Evolutionary conservation across 306 rosid genomes (phyloP), one percentile per base, ranked within the genome.

Genomic region (Castanea crenata): DNA sequence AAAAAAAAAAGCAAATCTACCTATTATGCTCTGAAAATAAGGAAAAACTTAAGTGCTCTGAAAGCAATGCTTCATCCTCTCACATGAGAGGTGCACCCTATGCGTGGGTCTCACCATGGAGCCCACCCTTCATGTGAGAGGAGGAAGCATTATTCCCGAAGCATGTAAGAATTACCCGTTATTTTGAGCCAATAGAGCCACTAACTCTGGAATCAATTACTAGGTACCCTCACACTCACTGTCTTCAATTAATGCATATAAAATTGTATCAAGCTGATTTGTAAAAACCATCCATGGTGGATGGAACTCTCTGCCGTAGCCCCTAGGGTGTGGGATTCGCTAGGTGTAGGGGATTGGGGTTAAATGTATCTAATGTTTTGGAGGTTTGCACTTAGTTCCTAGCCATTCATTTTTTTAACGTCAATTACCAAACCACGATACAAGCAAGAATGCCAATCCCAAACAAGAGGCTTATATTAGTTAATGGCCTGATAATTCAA

Each of bases 231-330:
- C 11, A 6, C 32, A 18, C 20, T 55, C 52, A 31, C 16, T 0
- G 49, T 31, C 3, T 6, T 38, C 10, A 38, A 38, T 38, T 38
- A 38, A 38, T 7, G 44, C 7, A 38, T 38, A 7, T 7, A 38
- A 57, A 31, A 51, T 1, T 49, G 34, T 4, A 38, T 23, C 51
- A 41, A 13, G 27, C 7, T 1, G 38, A 18, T 51, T 32, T 70
- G 31, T 20, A 27, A n/a, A 14, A 38, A 4, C 18, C 32, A 55
- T 38, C 64, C 3, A 25, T 35, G 84, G 82, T 80, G 74, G 52
- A 76, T 76, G 68, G 54, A 72, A 73, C 70, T 80, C 87, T 76
- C 69, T 80, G 18, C 71, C 84, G 54, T 14, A 31, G 81, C 13
- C 71, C 84, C 67, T 14, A 31, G 79, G 76, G 78, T 23, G 64